A percentile compares a stretch with the other conserved stretches of the same genome.
These are phyloP conservation scores for Penicillium desertorum DNA, from an alignment of 495 filamentous ascomycete genomes.

Conservation along the genomic window DNA sequence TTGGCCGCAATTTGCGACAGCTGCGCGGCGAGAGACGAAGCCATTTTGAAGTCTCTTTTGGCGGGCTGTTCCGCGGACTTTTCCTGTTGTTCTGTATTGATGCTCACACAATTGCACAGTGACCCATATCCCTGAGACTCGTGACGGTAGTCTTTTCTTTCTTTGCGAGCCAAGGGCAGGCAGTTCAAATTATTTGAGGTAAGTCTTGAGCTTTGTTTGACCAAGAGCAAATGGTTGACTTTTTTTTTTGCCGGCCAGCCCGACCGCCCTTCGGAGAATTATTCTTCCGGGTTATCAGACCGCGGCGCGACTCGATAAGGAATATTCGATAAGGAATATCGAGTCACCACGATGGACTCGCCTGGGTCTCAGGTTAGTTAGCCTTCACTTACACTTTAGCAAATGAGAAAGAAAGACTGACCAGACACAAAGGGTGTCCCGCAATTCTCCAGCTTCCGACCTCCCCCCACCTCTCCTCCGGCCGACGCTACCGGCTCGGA, in stretches of 20 bases:
- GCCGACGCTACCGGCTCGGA: not conserved
- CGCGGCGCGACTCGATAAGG: conserved; percentile 14
- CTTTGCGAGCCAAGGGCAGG: not conserved
- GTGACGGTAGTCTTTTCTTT: conserved; percentile 1
- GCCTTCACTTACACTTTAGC: not conserved
- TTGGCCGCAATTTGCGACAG: conserved; percentile 75
- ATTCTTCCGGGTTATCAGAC: conserved; percentile 14
- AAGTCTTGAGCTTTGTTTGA: conserved; percentile 5
- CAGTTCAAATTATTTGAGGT: conserved; percentile 4
- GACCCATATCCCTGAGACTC: conserved; percentile 25
- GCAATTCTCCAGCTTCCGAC: conserved; percentile 60
- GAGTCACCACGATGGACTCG: conserved; percentile 39
- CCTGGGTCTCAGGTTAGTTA: conserved; percentile 37
- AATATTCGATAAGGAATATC: conserved; percentile 16
- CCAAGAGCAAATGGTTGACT: conserved; percentile 11
- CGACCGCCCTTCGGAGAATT: conserved; percentile 12
- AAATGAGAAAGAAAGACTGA: conserved; percentile 2
- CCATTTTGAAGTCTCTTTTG: conserved; percentile 52
- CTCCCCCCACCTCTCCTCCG: not conserved
- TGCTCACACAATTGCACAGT: conserved; percentile 19
- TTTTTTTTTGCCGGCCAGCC: conserved; percentile 16
- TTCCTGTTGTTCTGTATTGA: conserved; percentile 1
- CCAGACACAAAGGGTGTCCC: conserved; percentile 47
- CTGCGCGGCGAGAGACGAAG: conserved; percentile 76
- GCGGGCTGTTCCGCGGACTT: conserved; percentile 8